phyloP scores from a whole-genome alignment of 148 eudicot genomes.

The Persicaria maculosa region DNA sequence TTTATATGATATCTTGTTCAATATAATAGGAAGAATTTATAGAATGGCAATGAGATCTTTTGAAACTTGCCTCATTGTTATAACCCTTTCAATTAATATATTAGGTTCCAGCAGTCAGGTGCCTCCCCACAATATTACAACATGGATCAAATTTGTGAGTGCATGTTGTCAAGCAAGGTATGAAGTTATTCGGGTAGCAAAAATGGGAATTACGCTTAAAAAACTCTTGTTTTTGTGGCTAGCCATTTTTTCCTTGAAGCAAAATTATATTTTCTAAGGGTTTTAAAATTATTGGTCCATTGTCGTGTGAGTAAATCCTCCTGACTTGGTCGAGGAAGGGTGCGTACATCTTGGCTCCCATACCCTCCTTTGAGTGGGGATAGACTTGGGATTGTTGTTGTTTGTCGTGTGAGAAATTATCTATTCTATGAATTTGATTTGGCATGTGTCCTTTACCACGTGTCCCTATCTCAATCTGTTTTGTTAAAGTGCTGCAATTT shows the following conservation, averaged over 20 bases:
- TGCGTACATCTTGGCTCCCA: no score
- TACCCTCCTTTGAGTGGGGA: no score
- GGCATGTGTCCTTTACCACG: neutral
- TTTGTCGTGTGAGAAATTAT: no score
- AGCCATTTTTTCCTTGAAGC: neutral
- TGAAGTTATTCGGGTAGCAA: conserved; percentile 12
- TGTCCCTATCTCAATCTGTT: neutral
- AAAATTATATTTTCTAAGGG: neutral
- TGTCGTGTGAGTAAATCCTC: neutral
- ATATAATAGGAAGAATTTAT: neutral
- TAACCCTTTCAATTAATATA: neutral
- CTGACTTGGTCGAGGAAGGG: no score
- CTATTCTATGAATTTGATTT: no score
- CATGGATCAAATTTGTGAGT: conserved; percentile 63
- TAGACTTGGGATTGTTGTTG: no score
- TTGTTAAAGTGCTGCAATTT: neutral
- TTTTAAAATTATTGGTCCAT: neutral
- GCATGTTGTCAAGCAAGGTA: conserved; percentile 63
- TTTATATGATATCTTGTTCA: conserved; percentile 6
- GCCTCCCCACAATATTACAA: conserved; percentile 65
- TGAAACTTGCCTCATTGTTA: neutral
- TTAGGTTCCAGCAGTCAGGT: conserved; percentile 42
- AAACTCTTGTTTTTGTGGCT: neutral
- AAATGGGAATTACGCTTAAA: neutral
- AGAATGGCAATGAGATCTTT: neutral